Evolutionary conservation across 306 rosid species (phyloP), one percentile per base, ranked within the genome.

Genomic region (Dryas octopetala): DNA sequence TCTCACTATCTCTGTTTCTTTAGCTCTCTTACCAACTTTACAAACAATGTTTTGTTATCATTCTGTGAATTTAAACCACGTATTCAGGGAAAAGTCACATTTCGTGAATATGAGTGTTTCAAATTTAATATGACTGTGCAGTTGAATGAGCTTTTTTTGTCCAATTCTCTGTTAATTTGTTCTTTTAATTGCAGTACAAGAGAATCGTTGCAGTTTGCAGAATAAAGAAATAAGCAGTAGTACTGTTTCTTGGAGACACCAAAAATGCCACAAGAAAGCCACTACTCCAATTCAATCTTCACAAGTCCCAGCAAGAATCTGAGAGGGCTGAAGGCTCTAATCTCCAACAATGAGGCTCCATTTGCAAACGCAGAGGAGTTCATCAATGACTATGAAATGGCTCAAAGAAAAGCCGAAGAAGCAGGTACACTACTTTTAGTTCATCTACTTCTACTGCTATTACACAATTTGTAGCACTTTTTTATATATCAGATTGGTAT

Each of bases 401-500:
- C 98, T 78, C 95, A 90, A 41, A 86, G 98, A 65, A 94, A 94
- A 88, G 97, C 98, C n/a, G 98, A 85, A 85, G 98, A 94, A 87
- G 97, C 98, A 82, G 98, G 98, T 96, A 71, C 47, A 23, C 8
- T 46, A 46, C 49, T 46, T 8, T 46, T 8, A 5, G 8, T 51
- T 32, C 38, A 32, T 32, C 38, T 32, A 32, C 38, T 32, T 32
- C 38, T 32, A 32, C 38, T 32, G 38, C 38, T 2, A 1, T 32
- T 32, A 32, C 2, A 32, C 38, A 32, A 32, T 32, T 32, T 32
- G 38, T 32, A 32, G 38, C 38, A 32, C 38, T 32, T 32, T 32
- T 32, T 32, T 32, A 32, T 32, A 32, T 32, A 32, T 32, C 38
- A 32, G 38, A 32, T 32, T 32, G 38, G 38, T 32, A 32, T 32